These are phyloP conservation scores for Aspergillus sp. DNA, from an alignment of 2,329 filamentous ascomycete genomes.

Conservation along the genomic window DNA sequence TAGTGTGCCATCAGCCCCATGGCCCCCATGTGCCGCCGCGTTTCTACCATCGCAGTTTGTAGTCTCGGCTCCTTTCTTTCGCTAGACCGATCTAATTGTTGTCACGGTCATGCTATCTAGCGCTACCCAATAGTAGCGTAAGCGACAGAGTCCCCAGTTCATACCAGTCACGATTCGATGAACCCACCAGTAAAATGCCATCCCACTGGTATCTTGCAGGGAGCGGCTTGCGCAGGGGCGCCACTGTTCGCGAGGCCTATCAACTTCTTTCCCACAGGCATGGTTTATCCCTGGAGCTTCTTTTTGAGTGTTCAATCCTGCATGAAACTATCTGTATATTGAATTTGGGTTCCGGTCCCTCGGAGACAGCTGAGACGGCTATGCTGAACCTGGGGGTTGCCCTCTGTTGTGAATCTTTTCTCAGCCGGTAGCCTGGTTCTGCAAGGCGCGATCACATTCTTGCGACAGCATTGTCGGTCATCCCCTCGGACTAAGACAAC, in stretches of 20 bases:
- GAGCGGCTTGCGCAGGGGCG: conserved; percentile 8
- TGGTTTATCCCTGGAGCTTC: conserved; percentile 16
- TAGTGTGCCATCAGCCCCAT: conserved; percentile 15
- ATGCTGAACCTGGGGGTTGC: conserved; percentile 1
- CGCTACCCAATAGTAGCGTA: not conserved
- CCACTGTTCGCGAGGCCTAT: conserved; percentile 13
- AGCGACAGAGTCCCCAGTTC: not conserved
- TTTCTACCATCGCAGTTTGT: not conserved
- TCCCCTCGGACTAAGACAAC: not conserved
- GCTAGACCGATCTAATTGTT: not conserved
- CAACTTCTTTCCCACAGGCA: conserved; percentile 8
- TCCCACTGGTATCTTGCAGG: conserved; percentile 4
- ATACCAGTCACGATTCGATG: not conserved
- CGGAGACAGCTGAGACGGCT: conserved; percentile 3
- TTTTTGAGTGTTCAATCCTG: conserved; percentile 16
- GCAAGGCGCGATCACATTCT: conserved; percentile 16
- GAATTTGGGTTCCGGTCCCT: conserved; percentile 9
- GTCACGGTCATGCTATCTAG: conserved; percentile 5
- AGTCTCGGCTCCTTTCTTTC: not conserved
- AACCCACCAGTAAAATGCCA: conserved; percentile 3
- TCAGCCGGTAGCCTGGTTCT: conserved; percentile 4
- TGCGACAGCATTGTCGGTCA: conserved; percentile 4
- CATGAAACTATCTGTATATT: conserved; percentile 13
- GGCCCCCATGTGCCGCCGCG: not conserved
- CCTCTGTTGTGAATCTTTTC: conserved; percentile 1